Evolutionary conservation across 225 moss, liverwort and hornwort species (phyloP), one percentile per base, ranked within the genome.

Genomic region (Physcomitrium patens): DNA sequence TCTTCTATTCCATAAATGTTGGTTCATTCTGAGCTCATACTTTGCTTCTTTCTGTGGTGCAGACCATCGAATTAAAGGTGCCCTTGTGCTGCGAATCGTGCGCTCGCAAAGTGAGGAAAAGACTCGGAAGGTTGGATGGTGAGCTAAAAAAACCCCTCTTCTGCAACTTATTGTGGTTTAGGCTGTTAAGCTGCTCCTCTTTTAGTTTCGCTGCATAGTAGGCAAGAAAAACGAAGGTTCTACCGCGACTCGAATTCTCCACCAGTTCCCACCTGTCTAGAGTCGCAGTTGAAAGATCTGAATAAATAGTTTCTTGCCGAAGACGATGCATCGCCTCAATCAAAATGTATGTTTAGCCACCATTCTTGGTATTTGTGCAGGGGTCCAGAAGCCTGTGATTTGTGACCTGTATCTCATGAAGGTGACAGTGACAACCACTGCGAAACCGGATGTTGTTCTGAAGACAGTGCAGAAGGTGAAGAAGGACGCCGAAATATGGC

Each of bases 401-500:
- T 81, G 81, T 69, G 78, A 81, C 60, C 17, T 74, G 13, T 79
- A 62, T 48, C 67, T 47, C 7, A 67, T 28, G 68, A 87, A 74
- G 74, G 87, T 87, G 70, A 77, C 14, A 10, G 77, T 82, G 46
- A 82, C 37, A 31, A 81, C 70, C 52, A 81, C 73, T 71, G 79
- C 78, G 71, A 87, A 84, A 64, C 81, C 84, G 9, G 87, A 87
- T 17, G 79, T 70, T 55, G 64, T 79, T 55, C 81, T 87, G 46
- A 74, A 84, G 54, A 53, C 24, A n/a, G 87, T 71, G 67, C 63
- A 56, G 77, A 77, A 31, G 42, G 79, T 79, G 70, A 82, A 79
- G 81, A 81, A 68, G 45, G 73, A 81, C 64, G 76, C 84, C 26
- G 84, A 71, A 55, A 60, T 84, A 57, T 72, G 79, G 86, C 70